A percentile compares a stretch with the other conserved stretches of the same genome.
Conservation (phyloP, 345 rosid species). For the Linum trigynum region DNA sequence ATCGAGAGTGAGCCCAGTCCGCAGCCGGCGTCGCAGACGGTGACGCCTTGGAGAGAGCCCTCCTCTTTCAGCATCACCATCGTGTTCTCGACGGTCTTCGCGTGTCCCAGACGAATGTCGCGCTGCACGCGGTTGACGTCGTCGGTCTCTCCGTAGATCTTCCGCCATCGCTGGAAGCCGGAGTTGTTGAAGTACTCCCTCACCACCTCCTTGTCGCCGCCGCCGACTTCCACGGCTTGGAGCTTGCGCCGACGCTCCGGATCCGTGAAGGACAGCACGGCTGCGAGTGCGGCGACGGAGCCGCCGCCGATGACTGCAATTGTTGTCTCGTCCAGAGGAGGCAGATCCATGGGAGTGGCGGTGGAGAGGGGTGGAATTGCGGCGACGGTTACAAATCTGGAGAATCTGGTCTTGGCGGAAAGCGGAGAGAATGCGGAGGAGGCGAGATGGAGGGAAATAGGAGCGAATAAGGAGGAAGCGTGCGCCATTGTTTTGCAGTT, state of each 20-base stretch:
- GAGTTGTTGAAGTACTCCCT: slow-evolving; percentile 79
- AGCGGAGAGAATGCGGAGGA: slow-evolving; percentile 43
- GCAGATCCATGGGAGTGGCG: slow-evolving; percentile 33
- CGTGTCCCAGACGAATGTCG: slow-evolving; percentile 73
- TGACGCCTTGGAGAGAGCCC: slow-evolving; percentile 59
- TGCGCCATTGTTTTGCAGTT: slow-evolving; percentile 37
- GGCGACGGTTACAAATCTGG: slow-evolving; percentile 23
- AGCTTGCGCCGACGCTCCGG: slow-evolving; percentile 67
- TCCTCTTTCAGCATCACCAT: slow-evolving; percentile 66
- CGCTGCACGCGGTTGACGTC: slow-evolving; percentile 79
- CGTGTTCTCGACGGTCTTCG: slow-evolving; percentile 74
- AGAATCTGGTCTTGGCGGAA: slow-evolving; percentile 17
- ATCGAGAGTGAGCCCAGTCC: slow-evolving; percentile 73
- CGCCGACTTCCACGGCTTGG: slow-evolving; percentile 93
- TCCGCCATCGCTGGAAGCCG: slow-evolving; percentile 89
- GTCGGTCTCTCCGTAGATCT: slow-evolving; percentile 83
- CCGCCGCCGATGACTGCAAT: slow-evolving; percentile 75
- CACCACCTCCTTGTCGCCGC: slow-evolving; percentile 88
- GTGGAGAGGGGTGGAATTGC: slow-evolving; percentile 35
- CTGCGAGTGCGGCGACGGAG: slow-evolving; percentile 79
- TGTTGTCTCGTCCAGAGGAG: slow-evolving; percentile 44
- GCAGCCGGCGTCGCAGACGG: slow-evolving; percentile 91
- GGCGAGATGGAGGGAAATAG: slow-evolving; percentile 30
- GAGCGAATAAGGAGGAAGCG: slow-evolving; percentile 44
- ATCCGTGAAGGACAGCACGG: slow-evolving; percentile 60